Evolutionary conservation across 2,329 filamentous ascomycete species (phyloP), one percentile per base, ranked within the genome.

Genomic region (Aspergillus tubingensis): DNA sequence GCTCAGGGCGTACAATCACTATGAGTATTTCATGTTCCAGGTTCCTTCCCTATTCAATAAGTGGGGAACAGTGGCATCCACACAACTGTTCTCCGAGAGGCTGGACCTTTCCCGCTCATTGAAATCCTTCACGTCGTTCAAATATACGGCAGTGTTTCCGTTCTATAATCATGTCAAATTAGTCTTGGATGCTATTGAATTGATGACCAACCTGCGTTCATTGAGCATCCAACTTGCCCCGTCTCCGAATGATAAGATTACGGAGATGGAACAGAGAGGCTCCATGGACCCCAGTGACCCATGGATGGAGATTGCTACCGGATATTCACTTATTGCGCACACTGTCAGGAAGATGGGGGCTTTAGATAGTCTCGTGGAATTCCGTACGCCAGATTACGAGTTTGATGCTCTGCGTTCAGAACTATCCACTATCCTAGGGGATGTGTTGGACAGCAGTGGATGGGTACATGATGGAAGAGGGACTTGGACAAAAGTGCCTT

Each of bases 81-180:
- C 39, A 44, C 63, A 23, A 32, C 52, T 21, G 39, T 63, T 21
- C 51, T 57, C 39, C 43, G 57, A 23, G 53, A 62, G 57, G 30
- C 66, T 74, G 2, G 70, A 77, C 13, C 67, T 85, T 8, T 76
- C 78, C 0, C 62, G 72, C 13, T 77, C 81, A 19, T 74, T 89
- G 51, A 79, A 78, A 4, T 65, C 63, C 8, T 63, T 79, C 19
- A 70, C 67, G 2, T 77, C 76, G 1, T 80, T 85, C 61, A 76
- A 77, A 57, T 91, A 90, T 70, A 81, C 88, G 3, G 86, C 85
- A 39, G 83, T 90, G 7, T 91, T 91, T 66, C 89, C 89, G 0
- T 85, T 88, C 38, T 81, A 82, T 51, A 82, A 82, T 5, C 88
- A 91, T 69, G 80, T 90, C 53, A 75, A 82, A 41, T 61, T 74